phyloP scores from a whole-genome alignment of 2,329 filamentous ascomycete species.

The Graphiopsis chlorocephala region DNA sequence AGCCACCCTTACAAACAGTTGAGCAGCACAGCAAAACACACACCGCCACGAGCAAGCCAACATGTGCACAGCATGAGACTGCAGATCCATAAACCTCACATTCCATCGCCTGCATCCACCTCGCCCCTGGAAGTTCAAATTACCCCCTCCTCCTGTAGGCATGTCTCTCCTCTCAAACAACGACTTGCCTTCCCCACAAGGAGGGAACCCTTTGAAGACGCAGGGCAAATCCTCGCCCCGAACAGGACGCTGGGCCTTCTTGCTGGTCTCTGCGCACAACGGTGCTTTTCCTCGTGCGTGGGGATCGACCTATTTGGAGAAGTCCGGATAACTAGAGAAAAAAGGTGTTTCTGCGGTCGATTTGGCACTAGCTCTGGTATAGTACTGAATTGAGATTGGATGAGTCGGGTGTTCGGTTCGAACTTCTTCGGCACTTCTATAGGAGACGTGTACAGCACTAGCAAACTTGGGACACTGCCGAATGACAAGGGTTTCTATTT shows the following conservation, averaged over 20 bases:
- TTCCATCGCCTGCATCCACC: neutral
- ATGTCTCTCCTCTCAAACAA: neutral
- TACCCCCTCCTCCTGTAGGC: neutral
- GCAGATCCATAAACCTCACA: neutral
- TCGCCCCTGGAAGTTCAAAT: neutral
- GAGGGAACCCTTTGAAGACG: neutral
- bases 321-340: neutral
- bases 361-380: too few relatives aligned
- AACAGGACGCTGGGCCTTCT: slow-evolving; percentile 3
- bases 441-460: too few relatives aligned
- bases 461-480: too few relatives aligned
- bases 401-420: neutral
- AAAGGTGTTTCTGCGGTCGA: neutral
- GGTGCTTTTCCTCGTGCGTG: slow-evolving; percentile 8
- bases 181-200: neutral
- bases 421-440: neutral
- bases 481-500: neutral
- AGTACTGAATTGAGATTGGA: neutral
- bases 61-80: neutral
- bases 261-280: neutral
- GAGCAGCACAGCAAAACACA: neutral
- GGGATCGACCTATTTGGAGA: neutral
- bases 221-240: slow-evolving; percentile 5
- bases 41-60: neutral
- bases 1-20: neutral